Evolutionary conservation across 2,329 filamentous ascomycete genomes (phyloP), one percentile per base, ranked within the genome.

Genomic region (Fusarium continuum): DNA sequence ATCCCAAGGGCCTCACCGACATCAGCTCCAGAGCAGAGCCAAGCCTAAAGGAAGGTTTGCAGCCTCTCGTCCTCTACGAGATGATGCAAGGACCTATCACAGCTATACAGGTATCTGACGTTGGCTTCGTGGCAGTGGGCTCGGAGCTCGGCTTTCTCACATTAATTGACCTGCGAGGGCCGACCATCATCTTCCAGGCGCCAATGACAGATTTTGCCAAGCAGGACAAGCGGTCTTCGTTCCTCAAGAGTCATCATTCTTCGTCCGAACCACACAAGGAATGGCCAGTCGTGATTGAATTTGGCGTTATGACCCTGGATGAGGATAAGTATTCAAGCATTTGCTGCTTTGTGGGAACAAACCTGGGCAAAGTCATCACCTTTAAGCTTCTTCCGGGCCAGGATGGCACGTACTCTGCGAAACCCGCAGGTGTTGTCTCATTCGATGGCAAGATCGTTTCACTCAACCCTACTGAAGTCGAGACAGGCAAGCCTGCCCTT

Each of bases 271-370:
- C 79, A 2, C 61, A 69, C 4, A 83, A 82, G 41, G 93, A 97
- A 71, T 96, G 88, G 85, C 88, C 92, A 1, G 92, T 92, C 0
- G 83, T 81, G 25, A 87, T 98, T 23, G 92, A 97, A 72, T 99
- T 98, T 78, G 92, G 92, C 48, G 92, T 97, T 40, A 89, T 99
- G 88, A 96, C 91, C 4, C 79, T 97, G 5, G 95, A 98, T 36
- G 91, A 90, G n/a, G 94, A 98, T 72, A 88, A 92, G 64, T 99
- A 96, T 74, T 98, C 95, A 2, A 97, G 93, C 71, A 96, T 99
- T 53, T 87, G 90, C 55, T 91, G 95, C 66, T 96, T 98, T 67
- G 91, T 96, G 3, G 95, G 95, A 17, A 98, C 95, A 0, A 93
- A 89, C 65, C 76, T 87, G 25, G 95, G 95, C 34, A 92, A 91